A percentile compares a stretch with the other conserved stretches of the same genome.
phyloP scores from a whole-genome alignment of 2,329 filamentous ascomycete genomes.

The Fusarium secorum region DNA sequence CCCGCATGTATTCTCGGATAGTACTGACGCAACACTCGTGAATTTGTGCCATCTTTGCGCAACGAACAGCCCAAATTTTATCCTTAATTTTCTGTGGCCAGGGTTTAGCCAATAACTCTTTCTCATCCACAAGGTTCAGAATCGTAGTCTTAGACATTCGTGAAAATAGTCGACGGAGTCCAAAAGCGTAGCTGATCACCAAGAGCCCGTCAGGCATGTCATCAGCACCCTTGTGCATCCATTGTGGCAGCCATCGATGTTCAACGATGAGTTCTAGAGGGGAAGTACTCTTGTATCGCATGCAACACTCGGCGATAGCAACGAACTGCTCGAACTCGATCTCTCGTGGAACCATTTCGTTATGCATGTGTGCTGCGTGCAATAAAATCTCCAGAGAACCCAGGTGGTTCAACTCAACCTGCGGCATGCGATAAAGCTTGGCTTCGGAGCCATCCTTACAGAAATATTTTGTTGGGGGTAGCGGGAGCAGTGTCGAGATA shows the following conservation, averaged over 20 bases:
- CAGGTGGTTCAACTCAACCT: constrained; percentile 55
- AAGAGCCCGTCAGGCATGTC: constrained; percentile 59
- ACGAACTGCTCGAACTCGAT: constrained; percentile 60
- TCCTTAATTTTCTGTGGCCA: constrained; percentile 59
- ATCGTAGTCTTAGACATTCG: constrained; percentile 59
- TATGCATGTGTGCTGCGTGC: constrained; percentile 61
- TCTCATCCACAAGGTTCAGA: constrained; percentile 54
- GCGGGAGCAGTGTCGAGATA: constrained; percentile 47
- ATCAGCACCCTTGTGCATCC: constrained; percentile 58
- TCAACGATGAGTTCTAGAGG: constrained; percentile 61
- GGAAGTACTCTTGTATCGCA: constrained; percentile 60
- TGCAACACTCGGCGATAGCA: constrained; percentile 59
- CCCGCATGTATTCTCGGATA: constrained; percentile 56
- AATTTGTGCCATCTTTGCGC: constrained; percentile 60
- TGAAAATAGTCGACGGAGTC: constrained; percentile 57
- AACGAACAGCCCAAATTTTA: constrained; percentile 57
- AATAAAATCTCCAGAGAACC: constrained; percentile 56
- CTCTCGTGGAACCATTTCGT: constrained; percentile 54
- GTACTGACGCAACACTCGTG: constrained; percentile 54
- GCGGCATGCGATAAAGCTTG: constrained; percentile 61
- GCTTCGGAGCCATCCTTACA: constrained; percentile 55
- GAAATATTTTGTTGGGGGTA: constrained; percentile 47
- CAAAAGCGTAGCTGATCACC: constrained; percentile 62
- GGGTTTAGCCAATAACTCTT: constrained; percentile 52
- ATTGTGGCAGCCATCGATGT: constrained; percentile 60